Evolutionary conservation across 768 basidiomycete genomes (phyloP).

Genomic region (Trametopsis cervina): DNA sequence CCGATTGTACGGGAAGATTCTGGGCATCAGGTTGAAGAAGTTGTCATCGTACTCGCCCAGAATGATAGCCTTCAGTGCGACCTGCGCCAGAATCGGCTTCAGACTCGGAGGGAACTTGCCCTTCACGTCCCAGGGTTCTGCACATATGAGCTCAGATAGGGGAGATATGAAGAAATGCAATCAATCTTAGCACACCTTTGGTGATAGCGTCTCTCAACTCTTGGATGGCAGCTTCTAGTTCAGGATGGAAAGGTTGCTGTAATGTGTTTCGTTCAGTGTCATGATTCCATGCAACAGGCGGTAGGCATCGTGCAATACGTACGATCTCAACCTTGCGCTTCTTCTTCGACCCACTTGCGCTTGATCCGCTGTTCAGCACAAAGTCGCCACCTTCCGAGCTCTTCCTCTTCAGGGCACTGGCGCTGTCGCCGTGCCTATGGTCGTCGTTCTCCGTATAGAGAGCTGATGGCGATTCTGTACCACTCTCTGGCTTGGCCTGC

Average conservation of each 20-base stretch:
- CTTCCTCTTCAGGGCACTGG: conserved; percentile 19
- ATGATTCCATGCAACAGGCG: background rate
- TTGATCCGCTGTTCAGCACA: conserved; percentile 4
- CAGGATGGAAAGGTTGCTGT: conserved; percentile 64
- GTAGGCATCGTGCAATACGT: conserved; percentile 15
- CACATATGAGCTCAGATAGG: background rate
- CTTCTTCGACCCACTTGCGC: conserved; percentile 37
- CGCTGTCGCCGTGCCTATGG: conserved; percentile 7
- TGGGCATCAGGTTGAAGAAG: conserved; percentile 86
- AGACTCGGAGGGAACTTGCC: conserved; percentile 84
- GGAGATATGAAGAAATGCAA: background rate
- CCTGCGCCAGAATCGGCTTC: conserved; percentile 62
- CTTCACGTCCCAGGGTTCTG: conserved; percentile 77
- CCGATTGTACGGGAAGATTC: conserved; percentile 88
- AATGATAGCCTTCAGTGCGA: conserved; percentile 72
- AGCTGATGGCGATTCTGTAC: conserved; percentile 47
- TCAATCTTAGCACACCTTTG: conserved; percentile 43
- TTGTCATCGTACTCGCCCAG: conserved; percentile 89
- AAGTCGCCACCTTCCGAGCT: conserved; percentile 9
- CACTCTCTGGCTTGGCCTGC: conserved; percentile 28
- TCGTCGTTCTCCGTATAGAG: conserved; percentile 33
- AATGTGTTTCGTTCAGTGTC: background rate
- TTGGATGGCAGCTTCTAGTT: conserved; percentile 55
- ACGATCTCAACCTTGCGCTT: conserved; percentile 68
- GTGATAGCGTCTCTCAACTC: conserved; percentile 54